Conservation (phyloP, 192 early-diverging fungal genomes). For the Phlyctochytrium arcticum region DNA sequence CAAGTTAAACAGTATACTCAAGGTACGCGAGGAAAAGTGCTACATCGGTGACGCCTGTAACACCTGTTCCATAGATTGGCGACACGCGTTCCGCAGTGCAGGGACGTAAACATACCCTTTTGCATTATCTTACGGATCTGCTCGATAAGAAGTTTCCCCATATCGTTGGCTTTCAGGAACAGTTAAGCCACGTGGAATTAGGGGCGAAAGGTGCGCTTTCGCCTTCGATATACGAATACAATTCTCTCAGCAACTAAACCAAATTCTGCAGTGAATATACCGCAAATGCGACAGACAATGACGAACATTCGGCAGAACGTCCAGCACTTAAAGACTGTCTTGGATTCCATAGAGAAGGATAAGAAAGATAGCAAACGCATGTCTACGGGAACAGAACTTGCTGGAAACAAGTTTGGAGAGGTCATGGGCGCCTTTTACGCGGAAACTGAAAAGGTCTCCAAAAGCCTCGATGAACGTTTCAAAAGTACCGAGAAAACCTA, state of each 20-base stretch:
- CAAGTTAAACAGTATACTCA: constrained; percentile 43
- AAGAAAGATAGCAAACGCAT: not conserved
- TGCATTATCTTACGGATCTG: constrained; percentile 46
- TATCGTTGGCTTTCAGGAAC: constrained; percentile 29
- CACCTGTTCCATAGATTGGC: constrained; percentile 30
- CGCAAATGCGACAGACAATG: constrained; percentile 32
- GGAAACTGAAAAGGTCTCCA: constrained; percentile 23
- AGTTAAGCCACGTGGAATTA: constrained; percentile 41
- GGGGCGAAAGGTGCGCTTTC: constrained; percentile 38
- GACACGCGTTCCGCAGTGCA: constrained; percentile 44
- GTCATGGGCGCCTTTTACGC: constrained; percentile 33
- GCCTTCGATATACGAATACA: not conserved
- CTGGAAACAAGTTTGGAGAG: constrained; percentile 19
- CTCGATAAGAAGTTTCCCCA: constrained; percentile 46
- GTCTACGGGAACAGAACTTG: constrained; percentile 9
- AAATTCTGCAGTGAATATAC: constrained; percentile 33
- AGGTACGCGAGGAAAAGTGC: constrained; percentile 31
- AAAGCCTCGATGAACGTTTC: constrained; percentile 29
- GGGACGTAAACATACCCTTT: constrained; percentile 40
- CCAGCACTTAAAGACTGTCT: constrained; percentile 31
- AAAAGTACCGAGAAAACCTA: constrained; percentile 37
- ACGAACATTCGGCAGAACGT: constrained; percentile 37
- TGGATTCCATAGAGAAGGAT: constrained; percentile 30
- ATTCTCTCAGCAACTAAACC: not conserved
- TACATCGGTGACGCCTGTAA: not conserved